Evolutionary conservation across 805 yeast species (phyloP).

Genomic region (Lachancea thermotolerans): DNA sequence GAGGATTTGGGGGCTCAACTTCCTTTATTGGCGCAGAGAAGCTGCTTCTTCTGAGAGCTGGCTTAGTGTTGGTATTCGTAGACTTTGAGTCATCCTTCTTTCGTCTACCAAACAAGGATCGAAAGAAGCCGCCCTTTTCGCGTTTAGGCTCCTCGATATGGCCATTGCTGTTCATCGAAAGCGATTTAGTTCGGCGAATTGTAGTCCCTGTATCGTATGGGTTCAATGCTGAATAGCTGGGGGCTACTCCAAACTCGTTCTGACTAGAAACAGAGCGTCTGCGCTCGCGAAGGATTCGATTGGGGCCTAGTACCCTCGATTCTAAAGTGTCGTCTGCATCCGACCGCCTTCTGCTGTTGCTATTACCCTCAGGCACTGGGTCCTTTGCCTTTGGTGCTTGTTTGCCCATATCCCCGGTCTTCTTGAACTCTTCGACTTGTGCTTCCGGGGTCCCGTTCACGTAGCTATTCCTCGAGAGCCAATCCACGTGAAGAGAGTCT

Average conservation of each 20-base stretch:
- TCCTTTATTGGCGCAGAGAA: background rate
- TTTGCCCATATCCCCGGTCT: background rate
- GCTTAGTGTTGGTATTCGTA: background rate
- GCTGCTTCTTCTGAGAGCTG: background rate
- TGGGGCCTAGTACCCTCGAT: slow-evolving; percentile 3
- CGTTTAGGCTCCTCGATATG: slow-evolving; percentile 13
- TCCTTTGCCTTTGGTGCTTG: background rate
- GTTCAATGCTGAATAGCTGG: slow-evolving; percentile 1
- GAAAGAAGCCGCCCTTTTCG: slow-evolving; percentile 34
- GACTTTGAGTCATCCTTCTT: slow-evolving; percentile 9
- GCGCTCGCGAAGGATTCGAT: slow-evolving; percentile 5
- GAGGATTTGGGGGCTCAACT: background rate
- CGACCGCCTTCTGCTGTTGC: background rate
- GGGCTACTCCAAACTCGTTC: background rate
- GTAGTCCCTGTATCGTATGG: background rate
- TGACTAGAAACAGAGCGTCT: slow-evolving; percentile 1
- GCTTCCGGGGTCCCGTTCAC: background rate
- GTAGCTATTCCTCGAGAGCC: slow-evolving; percentile 22
- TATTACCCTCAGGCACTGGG: background rate
- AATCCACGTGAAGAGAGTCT: slow-evolving; percentile 24
- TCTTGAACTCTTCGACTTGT: background rate
- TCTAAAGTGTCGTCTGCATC: background rate
- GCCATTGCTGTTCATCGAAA: slow-evolving; percentile 16
- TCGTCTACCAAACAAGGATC: slow-evolving; percentile 29
- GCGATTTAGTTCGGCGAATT: slow-evolving; percentile 30